Evolutionary conservation across 192 early-diverging fungal genomes (phyloP).

Genomic region (Podila clonocystis): DNA sequence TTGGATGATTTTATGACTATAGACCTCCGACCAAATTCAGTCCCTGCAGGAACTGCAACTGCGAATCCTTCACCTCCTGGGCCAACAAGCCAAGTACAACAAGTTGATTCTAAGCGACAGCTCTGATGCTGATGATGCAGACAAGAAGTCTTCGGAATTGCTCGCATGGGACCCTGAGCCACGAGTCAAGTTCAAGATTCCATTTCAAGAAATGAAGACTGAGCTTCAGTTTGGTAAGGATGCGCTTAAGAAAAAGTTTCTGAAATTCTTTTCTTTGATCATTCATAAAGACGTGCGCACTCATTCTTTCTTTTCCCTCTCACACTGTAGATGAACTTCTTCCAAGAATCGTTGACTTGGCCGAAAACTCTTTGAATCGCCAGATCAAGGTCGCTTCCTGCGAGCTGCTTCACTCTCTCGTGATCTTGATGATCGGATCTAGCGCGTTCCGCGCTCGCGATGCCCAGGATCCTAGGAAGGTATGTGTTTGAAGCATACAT

Average conservation of each 20-base stretch:
- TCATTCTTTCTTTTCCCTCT: not conserved
- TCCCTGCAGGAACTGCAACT: constrained; percentile 65
- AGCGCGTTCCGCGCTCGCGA: constrained; percentile 64
- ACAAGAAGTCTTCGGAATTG: constrained; percentile 36
- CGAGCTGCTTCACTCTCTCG: constrained; percentile 76
- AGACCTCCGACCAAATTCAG: constrained; percentile 23
- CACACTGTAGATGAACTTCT: constrained; percentile 72
- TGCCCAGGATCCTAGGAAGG: constrained; percentile 48
- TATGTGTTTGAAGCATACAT: not conserved
- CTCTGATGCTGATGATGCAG: not conserved
- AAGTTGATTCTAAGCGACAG: constrained; percentile 47
- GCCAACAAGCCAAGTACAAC: constrained; percentile 69
- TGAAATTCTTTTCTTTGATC: no score
- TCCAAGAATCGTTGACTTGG: constrained; percentile 79
- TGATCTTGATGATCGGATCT: constrained; percentile 81
- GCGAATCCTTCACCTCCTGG: constrained; percentile 70
- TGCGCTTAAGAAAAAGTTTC: no score
- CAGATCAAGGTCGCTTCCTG: constrained; percentile 80
- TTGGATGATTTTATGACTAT: no score
- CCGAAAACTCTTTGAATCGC: constrained; percentile 76
- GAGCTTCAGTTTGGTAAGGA: constrained; percentile 72
- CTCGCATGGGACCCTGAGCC: constrained; percentile 79
- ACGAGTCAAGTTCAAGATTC: constrained; percentile 65
- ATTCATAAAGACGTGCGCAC: no score
- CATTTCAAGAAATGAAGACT: constrained; percentile 73